Conservation (phyloP, 306 rosid genomes). For the Luffa aegyptiaca region DNA sequence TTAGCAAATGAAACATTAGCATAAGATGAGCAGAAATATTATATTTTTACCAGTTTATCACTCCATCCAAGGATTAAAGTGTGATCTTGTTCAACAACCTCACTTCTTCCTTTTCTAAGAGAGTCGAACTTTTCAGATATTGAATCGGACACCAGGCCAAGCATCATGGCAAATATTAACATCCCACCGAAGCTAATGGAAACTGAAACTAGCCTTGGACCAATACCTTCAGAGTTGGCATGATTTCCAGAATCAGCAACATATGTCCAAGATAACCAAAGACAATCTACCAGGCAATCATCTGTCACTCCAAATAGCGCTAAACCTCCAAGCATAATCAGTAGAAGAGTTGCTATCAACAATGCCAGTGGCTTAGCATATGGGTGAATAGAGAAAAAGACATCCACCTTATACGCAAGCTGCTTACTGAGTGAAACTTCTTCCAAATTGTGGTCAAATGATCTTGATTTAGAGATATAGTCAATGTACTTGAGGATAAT, state of each 20-base stretch:
- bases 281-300: conserved; percentile 53
- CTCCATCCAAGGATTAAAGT: conserved; percentile 96
- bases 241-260: conserved; percentile 91
- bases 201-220: conserved; percentile 76
- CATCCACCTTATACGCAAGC: conserved; percentile 62
- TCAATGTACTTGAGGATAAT: conserved; percentile 45
- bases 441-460: conserved; percentile 44
- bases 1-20: background rate
- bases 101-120: conserved; percentile 83
- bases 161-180: conserved; percentile 98
- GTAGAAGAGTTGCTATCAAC: conserved; percentile 67
- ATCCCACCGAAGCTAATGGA: conserved; percentile 90
- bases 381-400: conserved; percentile 71
- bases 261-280: conserved; percentile 88
- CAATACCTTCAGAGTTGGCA: conserved; percentile 54
- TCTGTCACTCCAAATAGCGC: conserved; percentile 78
- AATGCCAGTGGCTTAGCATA: conserved; percentile 80
- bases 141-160: conserved; percentile 87
- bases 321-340: conserved; percentile 69
- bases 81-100: conserved; percentile 81
- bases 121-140: conserved; percentile 88
- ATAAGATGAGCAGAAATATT: background rate
- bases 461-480: conserved; percentile 51
- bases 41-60: conserved; percentile 57
- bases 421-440: conserved; percentile 60